phyloP scores from a whole-genome alignment of 2,329 filamentous ascomycete genomes.

The Mollisiaceae sp. region DNA sequence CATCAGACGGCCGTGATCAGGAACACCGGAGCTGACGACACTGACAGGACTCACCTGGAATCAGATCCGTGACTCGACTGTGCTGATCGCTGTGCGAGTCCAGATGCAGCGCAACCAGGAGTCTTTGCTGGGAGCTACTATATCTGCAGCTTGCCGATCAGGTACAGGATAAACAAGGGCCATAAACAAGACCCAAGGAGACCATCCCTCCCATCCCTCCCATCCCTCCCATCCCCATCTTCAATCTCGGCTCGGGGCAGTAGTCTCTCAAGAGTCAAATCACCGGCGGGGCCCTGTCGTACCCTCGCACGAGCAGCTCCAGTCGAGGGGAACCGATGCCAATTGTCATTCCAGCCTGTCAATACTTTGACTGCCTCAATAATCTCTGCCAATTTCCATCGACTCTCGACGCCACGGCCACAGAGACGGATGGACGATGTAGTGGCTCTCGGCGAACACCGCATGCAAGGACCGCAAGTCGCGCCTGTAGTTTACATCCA shows the following conservation, averaged over 20 bases:
- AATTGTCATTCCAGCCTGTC: constrained; percentile 8
- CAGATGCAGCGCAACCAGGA: not conserved
- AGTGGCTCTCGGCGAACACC: constrained; percentile 8
- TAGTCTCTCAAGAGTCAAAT: not conserved
- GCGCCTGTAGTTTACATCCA: no score
- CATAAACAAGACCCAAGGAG: no score
- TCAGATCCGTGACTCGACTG: not conserved
- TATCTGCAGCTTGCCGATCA: constrained; percentile 13
- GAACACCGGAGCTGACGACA: not conserved
- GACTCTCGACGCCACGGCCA: not conserved
- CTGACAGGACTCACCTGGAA: not conserved
- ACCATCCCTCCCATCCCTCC: no score
- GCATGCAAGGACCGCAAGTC: not conserved
- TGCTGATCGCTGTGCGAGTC: not conserved
- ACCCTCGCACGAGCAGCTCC: no score
- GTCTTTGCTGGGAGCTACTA: not conserved
- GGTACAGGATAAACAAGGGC: not conserved
- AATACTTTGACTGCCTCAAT: not conserved
- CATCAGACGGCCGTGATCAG: not conserved
- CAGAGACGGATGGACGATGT: not conserved
- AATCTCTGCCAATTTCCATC: not conserved
- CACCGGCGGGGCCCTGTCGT: not conserved
- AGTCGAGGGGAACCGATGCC: not conserved
- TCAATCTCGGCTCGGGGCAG: not conserved
- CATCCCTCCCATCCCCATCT: not conserved